These are phyloP conservation scores for Meripilus lineatus DNA, from an alignment of 1,284 basidiomycete species.

Conservation along the genomic window DNA sequence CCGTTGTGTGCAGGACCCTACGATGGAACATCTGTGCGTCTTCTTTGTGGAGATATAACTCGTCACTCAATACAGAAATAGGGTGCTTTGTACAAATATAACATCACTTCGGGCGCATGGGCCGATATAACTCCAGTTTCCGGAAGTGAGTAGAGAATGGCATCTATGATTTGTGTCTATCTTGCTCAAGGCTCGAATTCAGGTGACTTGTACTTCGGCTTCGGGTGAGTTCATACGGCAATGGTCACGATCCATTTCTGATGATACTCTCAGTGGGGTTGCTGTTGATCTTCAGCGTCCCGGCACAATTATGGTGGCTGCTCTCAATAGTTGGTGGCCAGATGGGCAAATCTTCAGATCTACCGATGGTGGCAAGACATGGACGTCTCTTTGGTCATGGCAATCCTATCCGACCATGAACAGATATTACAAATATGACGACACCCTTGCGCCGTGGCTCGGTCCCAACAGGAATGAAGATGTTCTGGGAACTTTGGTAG, in stretches of 20 bases:
- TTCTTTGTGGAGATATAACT: not conserved
- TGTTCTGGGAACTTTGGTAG: slow-evolving; percentile 26
- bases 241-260: slow-evolving; percentile 36
- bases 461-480: slow-evolving; percentile 42
- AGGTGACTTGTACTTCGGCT: slow-evolving; percentile 26
- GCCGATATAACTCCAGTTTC: slow-evolving; percentile 33
- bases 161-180: too few relatives aligned
- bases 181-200: too few relatives aligned
- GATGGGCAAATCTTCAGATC: slow-evolving; percentile 67
- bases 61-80: too few relatives aligned
- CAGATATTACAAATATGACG: slow-evolving; percentile 51
- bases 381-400: slow-evolving; percentile 57
- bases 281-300: slow-evolving; percentile 54
- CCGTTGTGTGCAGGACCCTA: slow-evolving; percentile 38
- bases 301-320: slow-evolving; percentile 63
- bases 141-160: slow-evolving; percentile 15
- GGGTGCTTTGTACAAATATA: slow-evolving; percentile 33
- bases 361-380: slow-evolving; percentile 47
- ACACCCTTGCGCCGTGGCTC: slow-evolving; percentile 53
- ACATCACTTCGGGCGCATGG: slow-evolving; percentile 48
- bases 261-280: slow-evolving; percentile 50
- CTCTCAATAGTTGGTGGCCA: slow-evolving; percentile 53
- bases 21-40: slow-evolving; percentile 39
- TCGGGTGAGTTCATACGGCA: slow-evolving; percentile 16
- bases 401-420: slow-evolving; percentile 41